Percentiles rank a stretch among this genome's conserved stretches.
Evolutionary conservation across 2,329 filamentous ascomycete species (phyloP).

Genomic region (Pseudogymnoascus sp.): DNA sequence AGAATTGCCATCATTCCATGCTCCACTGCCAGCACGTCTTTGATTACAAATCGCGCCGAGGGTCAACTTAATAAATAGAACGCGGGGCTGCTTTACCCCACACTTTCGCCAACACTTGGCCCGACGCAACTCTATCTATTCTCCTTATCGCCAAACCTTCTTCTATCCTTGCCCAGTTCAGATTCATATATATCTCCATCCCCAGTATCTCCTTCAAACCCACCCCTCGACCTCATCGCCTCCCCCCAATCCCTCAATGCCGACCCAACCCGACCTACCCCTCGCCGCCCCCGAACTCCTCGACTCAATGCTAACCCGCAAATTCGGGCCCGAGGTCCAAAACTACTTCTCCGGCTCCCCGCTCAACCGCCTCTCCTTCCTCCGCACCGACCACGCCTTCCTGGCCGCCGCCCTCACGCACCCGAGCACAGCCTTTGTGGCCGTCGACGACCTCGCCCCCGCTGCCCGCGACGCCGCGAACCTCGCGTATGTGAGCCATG

Average conservation of each 20-base stretch:
- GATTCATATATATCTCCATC: background rate
- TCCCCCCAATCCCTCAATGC: slow-evolving; percentile 23
- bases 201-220: background rate
- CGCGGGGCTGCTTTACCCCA: background rate
- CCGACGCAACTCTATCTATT: background rate
- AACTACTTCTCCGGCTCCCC: slow-evolving; percentile 81
- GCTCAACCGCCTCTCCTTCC: slow-evolving; percentile 73
- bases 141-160: background rate
- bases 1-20: background rate
- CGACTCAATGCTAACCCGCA: slow-evolving; percentile 59
- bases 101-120: background rate
- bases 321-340: slow-evolving; percentile 71
- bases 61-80: background rate
- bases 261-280: slow-evolving; percentile 28
- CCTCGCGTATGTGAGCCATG: slow-evolving; percentile 62
- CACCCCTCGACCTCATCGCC: background rate
- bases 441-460: slow-evolving; percentile 73
- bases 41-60: background rate
- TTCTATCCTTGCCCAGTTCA: background rate
- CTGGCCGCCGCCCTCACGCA: slow-evolving; percentile 61
- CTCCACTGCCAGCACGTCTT: background rate
- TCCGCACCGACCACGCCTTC: slow-evolving; percentile 66
- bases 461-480: slow-evolving; percentile 55
- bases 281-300: slow-evolving; percentile 27
- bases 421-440: slow-evolving; percentile 63